A percentile compares a stretch with the other conserved stretches of the same genome.
phyloP scores from a whole-genome alignment of 768 basidiomycete species.

The Amanita rubescens region DNA sequence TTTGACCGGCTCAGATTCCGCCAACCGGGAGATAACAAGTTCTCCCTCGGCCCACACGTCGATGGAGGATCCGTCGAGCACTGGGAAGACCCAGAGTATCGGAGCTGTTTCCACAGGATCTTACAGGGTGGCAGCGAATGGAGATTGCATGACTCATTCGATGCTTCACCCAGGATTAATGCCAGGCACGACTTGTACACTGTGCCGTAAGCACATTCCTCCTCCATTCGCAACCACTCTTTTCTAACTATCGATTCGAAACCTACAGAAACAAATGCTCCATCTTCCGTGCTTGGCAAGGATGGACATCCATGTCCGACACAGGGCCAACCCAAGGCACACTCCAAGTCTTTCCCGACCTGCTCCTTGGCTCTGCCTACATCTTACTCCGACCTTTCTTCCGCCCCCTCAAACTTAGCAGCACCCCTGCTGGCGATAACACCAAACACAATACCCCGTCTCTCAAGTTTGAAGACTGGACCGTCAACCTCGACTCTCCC shows the following conservation, averaged over 20 bases:
- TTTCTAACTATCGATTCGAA: background rate
- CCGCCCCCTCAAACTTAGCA: constrained; percentile 21
- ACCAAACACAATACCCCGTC: constrained; percentile 12
- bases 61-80: constrained; percentile 49
- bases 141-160: constrained; percentile 43
- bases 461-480: constrained; percentile 45
- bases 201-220: constrained; percentile 34
- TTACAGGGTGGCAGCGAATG: constrained; percentile 36
- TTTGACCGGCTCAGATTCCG: constrained; percentile 72
- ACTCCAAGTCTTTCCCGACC: constrained; percentile 51
- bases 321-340: constrained; percentile 59
- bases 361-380: constrained; percentile 51
- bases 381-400: constrained; percentile 63
- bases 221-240: background rate
- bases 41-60: constrained; percentile 57
- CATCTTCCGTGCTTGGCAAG: constrained; percentile 52
- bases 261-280: constrained; percentile 42
- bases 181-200: constrained; percentile 59
- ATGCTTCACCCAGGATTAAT: constrained; percentile 37
- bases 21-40: constrained; percentile 59
- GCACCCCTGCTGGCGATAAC: no score
- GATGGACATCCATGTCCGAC: constrained; percentile 44
- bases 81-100: constrained; percentile 43
- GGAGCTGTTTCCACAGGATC: constrained; percentile 35
- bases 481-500: constrained; percentile 40